Evolutionary conservation across 345 rosid genomes (phyloP).

Genomic region (Boechera divaricarpa): DNA sequence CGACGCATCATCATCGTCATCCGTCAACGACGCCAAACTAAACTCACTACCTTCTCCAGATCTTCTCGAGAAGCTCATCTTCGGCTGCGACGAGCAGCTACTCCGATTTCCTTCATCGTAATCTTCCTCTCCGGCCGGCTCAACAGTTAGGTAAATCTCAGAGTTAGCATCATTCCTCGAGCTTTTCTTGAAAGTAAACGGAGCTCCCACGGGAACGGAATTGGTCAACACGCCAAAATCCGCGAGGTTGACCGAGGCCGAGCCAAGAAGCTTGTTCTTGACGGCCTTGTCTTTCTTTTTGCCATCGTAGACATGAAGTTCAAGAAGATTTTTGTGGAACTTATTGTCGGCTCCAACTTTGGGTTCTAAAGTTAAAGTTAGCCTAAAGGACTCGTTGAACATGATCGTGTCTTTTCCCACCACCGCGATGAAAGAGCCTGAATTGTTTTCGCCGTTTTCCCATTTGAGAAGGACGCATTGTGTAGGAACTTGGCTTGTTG

Average conservation of each 20-base stretch:
- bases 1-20: conserved; percentile 71
- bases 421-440: conserved; percentile 63
- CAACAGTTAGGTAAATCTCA: conserved; percentile 63
- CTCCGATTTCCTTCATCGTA: conserved; percentile 61
- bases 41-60: conserved; percentile 58
- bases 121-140: conserved; percentile 64
- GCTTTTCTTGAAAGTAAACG: conserved; percentile 66
- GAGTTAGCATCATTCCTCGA: conserved; percentile 58
- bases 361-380: conserved; percentile 54
- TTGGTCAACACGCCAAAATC: conserved; percentile 71
- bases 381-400: conserved; percentile 67
- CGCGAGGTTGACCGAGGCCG: conserved; percentile 77
- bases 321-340: conserved; percentile 75
- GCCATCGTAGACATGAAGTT: conserved; percentile 71
- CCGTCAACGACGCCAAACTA: conserved; percentile 72
- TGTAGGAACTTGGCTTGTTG: conserved; percentile 56
- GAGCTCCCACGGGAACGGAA: conserved; percentile 51
- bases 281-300: conserved; percentile 61
- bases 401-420: conserved; percentile 67
- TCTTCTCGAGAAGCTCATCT: conserved; percentile 38
- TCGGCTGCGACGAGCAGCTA: conserved; percentile 63
- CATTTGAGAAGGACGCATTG: conserved; percentile 76
- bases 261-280: conserved; percentile 81
- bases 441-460: conserved; percentile 69
- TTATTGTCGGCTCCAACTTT: conserved; percentile 57